Evolutionary conservation across 1,284 basidiomycete genomes (phyloP), one percentile per base, ranked within the genome.

Genomic region (Taiwanofungus camphoratus): DNA sequence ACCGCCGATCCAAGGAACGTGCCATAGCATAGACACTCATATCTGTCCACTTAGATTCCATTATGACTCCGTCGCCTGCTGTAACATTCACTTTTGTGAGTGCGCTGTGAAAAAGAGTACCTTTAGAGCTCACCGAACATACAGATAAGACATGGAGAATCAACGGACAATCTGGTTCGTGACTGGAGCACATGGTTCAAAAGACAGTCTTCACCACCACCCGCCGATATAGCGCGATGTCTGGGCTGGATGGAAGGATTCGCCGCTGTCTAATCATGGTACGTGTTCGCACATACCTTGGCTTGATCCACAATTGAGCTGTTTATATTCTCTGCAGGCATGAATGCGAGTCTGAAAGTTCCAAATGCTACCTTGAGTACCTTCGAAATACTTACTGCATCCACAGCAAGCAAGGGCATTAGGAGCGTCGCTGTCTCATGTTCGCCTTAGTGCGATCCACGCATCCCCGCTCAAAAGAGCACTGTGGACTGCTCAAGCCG

Each of bases 191-290:
- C 15, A 23, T 15, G 15, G 13, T 9, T 19, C 18, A 33, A n/a
- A 7, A 5, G 6, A 15, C 22, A 22, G 29, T 22, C 21, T 32
- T 34, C 36, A 23, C 20, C 33, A 23, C 12, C 19, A 26, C 3
- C 32, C 19, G 5, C 29, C 12, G 38, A 27, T n/a, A 15, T 30
- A 82, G 77, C 70, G 60, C 45, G 57, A 64, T 1, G 56, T 79
- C 5, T 93, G 90, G 90, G 88, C 90, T 20, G 92, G 92, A 8
- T 90, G 85, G 76, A 75, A 74, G 47, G 89, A 95, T 63, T 80
- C 91, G 2, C 79, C 87, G 0, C 71, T 94, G 4, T 86, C 87
- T 13, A 82, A 82, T 52, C 87, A 92, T 61, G 92, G 91, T 85
- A 57, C 61, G 72, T 30, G 16, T 7, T 27, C 26, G 26, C 7